Conservation (phyloP, 108 stramenopile genomes). For the Conticribra guillardii region DNA sequence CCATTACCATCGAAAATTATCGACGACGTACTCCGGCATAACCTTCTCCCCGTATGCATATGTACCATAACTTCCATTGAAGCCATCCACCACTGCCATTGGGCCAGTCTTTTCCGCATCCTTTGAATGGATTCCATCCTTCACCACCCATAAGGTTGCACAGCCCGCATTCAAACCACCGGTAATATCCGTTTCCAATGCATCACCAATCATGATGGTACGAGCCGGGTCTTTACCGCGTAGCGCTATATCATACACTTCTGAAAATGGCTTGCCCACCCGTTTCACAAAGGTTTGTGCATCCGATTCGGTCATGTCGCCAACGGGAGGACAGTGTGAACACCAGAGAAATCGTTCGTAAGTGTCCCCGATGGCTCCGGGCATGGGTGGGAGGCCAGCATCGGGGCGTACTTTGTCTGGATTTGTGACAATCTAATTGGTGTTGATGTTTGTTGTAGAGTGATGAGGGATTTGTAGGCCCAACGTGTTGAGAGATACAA, state of each 20-base stretch:
- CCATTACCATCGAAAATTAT: conserved; percentile 53
- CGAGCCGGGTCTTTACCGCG: conserved; percentile 23
- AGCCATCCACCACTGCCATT: conserved; percentile 47
- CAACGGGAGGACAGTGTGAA: conserved; percentile 34
- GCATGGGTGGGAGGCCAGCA: conserved; percentile 85
- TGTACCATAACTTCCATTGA: conserved; percentile 52
- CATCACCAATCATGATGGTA: conserved; percentile 83
- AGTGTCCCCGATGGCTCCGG: conserved; percentile 83
- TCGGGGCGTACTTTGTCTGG: conserved; percentile 90
- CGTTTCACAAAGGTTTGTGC: conserved; percentile 56
- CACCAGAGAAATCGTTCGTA: conserved; percentile 67
- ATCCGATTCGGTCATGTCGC: conserved; percentile 37
- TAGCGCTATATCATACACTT: conserved; percentile 77
- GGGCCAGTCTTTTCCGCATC: conserved; percentile 53
- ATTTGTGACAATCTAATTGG: conserved; percentile 72
- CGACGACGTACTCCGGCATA: conserved; percentile 24
- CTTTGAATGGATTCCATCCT: conserved; percentile 67
- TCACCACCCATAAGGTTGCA: conserved; percentile 74
- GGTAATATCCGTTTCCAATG: conserved; percentile 83
- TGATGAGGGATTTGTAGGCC: no score
- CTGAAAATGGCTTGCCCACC: conserved; percentile 81
- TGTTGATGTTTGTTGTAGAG: not conserved
- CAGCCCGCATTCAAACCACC: conserved; percentile 59
- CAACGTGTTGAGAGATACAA: no score
- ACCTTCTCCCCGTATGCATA: conserved; percentile 43